Base-by-base conservation (phyloP, 345 rosid genomes). In the Syzygium oleosum region DNA sequence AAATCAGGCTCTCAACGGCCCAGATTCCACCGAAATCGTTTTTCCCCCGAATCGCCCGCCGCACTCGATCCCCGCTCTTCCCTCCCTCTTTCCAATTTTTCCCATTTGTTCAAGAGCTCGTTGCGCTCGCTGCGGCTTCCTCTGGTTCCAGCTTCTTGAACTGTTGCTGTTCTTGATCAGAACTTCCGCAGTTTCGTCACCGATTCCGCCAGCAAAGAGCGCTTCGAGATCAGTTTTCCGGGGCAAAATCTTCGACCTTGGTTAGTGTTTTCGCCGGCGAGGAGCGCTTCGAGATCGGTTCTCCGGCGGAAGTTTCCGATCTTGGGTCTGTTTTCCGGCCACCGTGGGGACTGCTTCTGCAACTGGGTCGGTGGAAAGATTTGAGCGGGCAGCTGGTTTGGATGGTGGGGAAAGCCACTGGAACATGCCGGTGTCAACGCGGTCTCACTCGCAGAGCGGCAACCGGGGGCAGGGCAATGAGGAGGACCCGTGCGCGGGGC, bases 371-470 rank as follows among this genome's bases (percentile, higher is more conserved):
- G 87, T 7, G 86, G 73, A 86, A 87, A 80, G 86, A 51, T 80
- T 38, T 38, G 25, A 38, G 87, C 89, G 77, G 92, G 14, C 21
- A 93, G 93, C 65, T 91, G 92, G 93, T 92, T 92, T 92, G 94
- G 87, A 90, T 91, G 86, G 90, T 87, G 88, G 89, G 94, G 93
- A 88, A 87, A 90, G 87, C 87, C 84, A 73, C 19, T 9, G 91
- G 85, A 89, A 93, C 65, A 59, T 97, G 99, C 98, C 98, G 27
- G 96, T 97, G 65, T 94, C 98, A 43, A 97, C 99, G 52, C 88
- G 98, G 92, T 96, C 98, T 23, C 95, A 93, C 92, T 23, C 51
- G 38, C 80, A 73, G 80, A 79, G 41, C 61, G 85, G 77, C 86
- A 1, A 22, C 61, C 61, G 86, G 6, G 61, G 27, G 12, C 88